Conservation (phyloP, 2,329 filamentous ascomycete genomes). For the Coniochaeta sp. region DNA sequence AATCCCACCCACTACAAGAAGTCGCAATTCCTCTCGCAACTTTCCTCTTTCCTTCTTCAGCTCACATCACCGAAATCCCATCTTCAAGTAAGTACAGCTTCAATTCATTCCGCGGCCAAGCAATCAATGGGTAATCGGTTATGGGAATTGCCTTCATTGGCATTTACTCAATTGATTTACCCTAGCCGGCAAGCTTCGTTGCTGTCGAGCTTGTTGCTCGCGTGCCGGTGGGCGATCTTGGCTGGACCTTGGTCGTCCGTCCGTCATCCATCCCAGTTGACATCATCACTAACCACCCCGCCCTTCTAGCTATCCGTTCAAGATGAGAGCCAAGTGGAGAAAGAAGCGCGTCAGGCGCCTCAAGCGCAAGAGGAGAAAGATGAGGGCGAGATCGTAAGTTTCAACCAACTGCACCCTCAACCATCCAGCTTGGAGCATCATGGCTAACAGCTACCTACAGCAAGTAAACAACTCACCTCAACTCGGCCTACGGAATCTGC, state of each 20-base stretch:
- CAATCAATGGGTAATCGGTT: neutral
- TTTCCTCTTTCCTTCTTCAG: conserved; percentile 1
- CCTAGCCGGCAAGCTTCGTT: neutral
- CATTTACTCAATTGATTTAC: neutral
- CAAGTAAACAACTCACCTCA: conserved; percentile 63
- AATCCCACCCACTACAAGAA: neutral
- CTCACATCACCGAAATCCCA: conserved; percentile 1
- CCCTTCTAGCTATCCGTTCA: conserved; percentile 36
- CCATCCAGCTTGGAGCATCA: neutral
- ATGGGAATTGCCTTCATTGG: neutral
- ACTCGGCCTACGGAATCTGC: conserved; percentile 45
- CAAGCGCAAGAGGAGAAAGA: conserved; percentile 99
- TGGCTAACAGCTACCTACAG: conserved; percentile 35
- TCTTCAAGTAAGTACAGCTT: conserved; percentile 1
- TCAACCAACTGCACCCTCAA: conserved; percentile 5
- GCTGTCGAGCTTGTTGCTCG: neutral
- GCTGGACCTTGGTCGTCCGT: too few species aligned
- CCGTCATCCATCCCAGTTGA: neutral
- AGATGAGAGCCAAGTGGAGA: conserved; percentile 97
- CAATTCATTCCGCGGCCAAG: neutral
- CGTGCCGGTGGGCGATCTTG: too few species aligned
- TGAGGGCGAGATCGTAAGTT: conserved; percentile 91
- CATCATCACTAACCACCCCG: conserved; percentile 12
- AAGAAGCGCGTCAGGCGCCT: conserved; percentile 99
- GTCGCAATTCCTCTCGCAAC: conserved; percentile 2